Conservation (phyloP, 2,329 filamentous ascomycete species). For the Pseudogymnoascus sp. region DNA sequence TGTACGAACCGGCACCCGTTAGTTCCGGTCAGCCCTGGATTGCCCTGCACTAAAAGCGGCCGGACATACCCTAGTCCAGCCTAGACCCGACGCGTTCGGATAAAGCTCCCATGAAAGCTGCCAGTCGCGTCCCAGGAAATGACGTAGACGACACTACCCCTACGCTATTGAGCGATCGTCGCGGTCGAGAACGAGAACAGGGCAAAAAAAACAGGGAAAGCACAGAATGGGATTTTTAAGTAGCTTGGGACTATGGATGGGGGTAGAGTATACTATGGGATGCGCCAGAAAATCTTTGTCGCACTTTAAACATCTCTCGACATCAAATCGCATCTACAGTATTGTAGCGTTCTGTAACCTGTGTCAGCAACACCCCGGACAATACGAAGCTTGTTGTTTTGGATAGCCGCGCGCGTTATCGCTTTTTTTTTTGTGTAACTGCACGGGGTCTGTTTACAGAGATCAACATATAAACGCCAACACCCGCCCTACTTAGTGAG, state of each 20-base stretch:
- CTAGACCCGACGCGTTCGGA: background rate
- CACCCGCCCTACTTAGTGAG: background rate
- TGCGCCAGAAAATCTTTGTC: slow-evolving; percentile 1
- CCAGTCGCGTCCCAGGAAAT: background rate
- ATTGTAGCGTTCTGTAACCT: background rate
- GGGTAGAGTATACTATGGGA: background rate
- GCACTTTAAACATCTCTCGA: background rate
- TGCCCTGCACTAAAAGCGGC: background rate
- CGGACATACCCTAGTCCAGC: background rate
- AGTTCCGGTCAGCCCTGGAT: background rate
- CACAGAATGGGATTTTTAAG: background rate
- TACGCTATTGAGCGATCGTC: background rate
- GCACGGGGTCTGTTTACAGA: background rate
- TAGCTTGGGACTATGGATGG: background rate
- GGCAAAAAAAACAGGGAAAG: slow-evolving; percentile 9
- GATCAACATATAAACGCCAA: slow-evolving; percentile 7
- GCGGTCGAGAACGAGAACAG: background rate
- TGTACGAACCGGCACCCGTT: background rate
- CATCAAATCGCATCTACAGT: background rate
- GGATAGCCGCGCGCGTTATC: slow-evolving; percentile 7
- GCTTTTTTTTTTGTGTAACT: background rate
- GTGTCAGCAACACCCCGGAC: background rate
- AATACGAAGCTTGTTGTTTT: slow-evolving; percentile 4
- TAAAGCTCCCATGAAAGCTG: background rate
- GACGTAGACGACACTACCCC: background rate